Evolutionary conservation across 1,139 yeast species (phyloP).

Genomic region (Debaryomyces nepalensis): DNA sequence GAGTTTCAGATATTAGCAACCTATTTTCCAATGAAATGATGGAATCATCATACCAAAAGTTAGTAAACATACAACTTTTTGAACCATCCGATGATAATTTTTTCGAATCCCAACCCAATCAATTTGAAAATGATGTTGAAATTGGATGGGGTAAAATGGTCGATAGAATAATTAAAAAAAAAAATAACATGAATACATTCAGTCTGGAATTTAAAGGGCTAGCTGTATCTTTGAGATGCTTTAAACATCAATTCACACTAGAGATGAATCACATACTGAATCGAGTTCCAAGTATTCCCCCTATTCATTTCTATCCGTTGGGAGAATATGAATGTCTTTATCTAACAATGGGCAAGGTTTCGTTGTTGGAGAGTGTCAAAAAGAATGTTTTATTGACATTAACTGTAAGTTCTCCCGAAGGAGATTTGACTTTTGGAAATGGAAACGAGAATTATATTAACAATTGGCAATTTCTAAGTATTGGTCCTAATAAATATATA

Average conservation of each 20-base stretch:
- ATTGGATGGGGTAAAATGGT: conserved; percentile 91
- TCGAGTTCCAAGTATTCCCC: conserved; percentile 64
- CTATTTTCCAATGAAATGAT: conserved; percentile 72
- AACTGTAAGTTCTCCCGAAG: conserved; percentile 52
- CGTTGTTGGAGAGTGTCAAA: conserved; percentile 33
- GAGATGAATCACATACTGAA: conserved; percentile 48
- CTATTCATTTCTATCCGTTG: conserved; percentile 66
- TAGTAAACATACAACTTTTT: conserved; percentile 71
- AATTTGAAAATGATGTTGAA: conserved; percentile 42
- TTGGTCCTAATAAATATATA: conserved; percentile 70
- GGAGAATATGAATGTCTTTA: conserved; percentile 64
- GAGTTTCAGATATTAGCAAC: conserved; percentile 84
- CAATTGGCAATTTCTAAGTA: conserved; percentile 79
- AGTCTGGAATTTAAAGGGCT: conserved; percentile 81
- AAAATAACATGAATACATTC: conserved; percentile 77
- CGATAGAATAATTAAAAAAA: conserved; percentile 77
- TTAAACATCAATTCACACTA: conserved; percentile 56
- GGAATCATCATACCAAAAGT: conserved; percentile 65
- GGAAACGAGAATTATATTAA: conserved; percentile 60
- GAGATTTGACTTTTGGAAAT: conserved; percentile 62
- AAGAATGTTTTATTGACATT: conserved; percentile 51
- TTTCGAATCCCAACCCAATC: conserved; percentile 24
- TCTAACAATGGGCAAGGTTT: conserved; percentile 58
- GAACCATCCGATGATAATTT: conserved; percentile 62
- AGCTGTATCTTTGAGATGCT: conserved; percentile 74